Evolutionary conservation across 2,329 filamentous ascomycete genomes (phyloP), one percentile per base, ranked within the genome.

Genomic region (Venturia carpophila): DNA sequence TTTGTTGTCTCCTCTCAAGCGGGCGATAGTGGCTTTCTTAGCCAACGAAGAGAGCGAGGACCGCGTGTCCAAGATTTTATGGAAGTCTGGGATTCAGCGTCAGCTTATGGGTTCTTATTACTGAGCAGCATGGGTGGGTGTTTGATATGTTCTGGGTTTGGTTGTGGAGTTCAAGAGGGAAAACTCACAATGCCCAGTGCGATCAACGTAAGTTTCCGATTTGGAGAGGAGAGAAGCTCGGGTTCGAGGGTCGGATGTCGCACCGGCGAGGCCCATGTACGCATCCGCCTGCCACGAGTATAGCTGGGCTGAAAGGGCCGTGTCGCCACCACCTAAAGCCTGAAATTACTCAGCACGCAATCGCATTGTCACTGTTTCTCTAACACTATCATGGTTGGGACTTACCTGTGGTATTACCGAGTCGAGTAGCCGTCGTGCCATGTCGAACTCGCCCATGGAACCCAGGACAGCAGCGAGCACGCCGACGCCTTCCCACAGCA

Each of bases 11-110:
- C 87, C 89, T 9, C 84, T 80, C 60, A 88, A 78, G 73, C 87
- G 86, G 79, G 90, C 89, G 62, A 95, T 83, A 62, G 86, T 86
- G 3, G 89, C 88, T 76, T 91, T 92, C 79, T 94, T 94, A 24
- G 88, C 87, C 77, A 92, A 83, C 79, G 90, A 86, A 75, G 92
- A 88, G 71, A 90, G 87, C 75, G 90, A 87, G 64, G 85, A 86
- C n/a, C 79, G 77, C 17, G 87, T 77, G 72, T 90, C 89, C 72
- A 90, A 86, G 17, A 91, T 79, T 60, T 79, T 81, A 52, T 85
- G 83, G 73, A 84, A 95, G 67, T 87, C 83, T 75, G 63, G 62
- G 64, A 30, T 60, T 34, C 6, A 10, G 30, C n/a, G 6, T 58
- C 27, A 64, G 64, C 34, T 58, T 10, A 27, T 17, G 37, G 21